Evolutionary conservation across 1,139 yeast genomes (phyloP).

Genomic region (Hyphopichia wangnamkhiaoensis): DNA sequence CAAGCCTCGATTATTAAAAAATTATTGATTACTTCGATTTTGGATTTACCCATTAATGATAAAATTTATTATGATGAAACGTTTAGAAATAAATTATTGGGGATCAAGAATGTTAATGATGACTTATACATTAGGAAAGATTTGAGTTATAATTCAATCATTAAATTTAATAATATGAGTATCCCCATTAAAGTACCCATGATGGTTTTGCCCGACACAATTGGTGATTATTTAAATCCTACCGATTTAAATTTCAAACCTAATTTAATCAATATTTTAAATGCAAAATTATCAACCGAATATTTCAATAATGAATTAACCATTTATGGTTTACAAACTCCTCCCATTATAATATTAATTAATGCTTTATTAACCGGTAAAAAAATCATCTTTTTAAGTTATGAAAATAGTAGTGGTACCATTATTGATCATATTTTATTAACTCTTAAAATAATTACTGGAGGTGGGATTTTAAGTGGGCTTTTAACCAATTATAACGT

Average conservation of each 20-base stretch:
- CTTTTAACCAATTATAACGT: conserved; percentile 47
- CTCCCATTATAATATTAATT: conserved; percentile 56
- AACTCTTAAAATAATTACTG: conserved; percentile 54
- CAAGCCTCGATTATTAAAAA: conserved; percentile 30
- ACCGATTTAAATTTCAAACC: conserved; percentile 47
- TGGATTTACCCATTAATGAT: conserved; percentile 49
- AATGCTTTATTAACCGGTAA: conserved; percentile 62
- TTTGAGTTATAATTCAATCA: conserved; percentile 43
- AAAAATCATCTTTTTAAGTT: conserved; percentile 54
- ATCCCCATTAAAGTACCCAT: conserved; percentile 47
- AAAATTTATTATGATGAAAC: conserved; percentile 43
- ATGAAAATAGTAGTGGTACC: conserved; percentile 54
- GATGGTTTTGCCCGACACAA: conserved; percentile 41
- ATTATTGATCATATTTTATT: conserved; percentile 58
- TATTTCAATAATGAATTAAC: conserved; percentile 41
- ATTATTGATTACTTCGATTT: conserved; percentile 44
- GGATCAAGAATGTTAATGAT: conserved; percentile 25
- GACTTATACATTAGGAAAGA: conserved; percentile 46
- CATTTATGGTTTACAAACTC: conserved; percentile 59
- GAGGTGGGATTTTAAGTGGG: conserved; percentile 60
- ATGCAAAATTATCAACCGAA: conserved; percentile 32
- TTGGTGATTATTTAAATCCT: conserved; percentile 50
- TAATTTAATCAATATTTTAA: conserved; percentile 39
- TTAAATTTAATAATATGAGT: conserved; percentile 40
- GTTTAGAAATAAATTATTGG: conserved; percentile 40